phyloP scores from a whole-genome alignment of 2,329 filamentous ascomycete species.

The Gaeumannomyces tritici region DNA sequence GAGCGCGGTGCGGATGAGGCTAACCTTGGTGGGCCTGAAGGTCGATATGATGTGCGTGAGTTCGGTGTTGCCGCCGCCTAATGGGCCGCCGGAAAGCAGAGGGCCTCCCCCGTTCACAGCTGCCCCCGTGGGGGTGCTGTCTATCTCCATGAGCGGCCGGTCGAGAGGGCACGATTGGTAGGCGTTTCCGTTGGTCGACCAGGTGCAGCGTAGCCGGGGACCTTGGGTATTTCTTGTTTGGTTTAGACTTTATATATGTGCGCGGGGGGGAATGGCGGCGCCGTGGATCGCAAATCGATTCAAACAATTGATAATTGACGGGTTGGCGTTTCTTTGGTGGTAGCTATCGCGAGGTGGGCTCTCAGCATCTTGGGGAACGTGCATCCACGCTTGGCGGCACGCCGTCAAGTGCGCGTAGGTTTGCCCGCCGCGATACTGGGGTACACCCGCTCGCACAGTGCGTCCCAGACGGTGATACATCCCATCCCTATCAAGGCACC shows the following conservation, averaged over 20 bases:
- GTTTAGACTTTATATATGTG: too few species aligned
- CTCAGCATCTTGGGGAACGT: too few species aligned
- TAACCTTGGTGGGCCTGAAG: constrained; percentile 73
- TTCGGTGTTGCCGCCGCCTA: constrained; percentile 47
- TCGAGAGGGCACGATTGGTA: background rate
- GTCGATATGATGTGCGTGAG: constrained; percentile 68
- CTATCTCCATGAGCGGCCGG: constrained; percentile 43
- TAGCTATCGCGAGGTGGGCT: too few species aligned
- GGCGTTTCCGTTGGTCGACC: background rate
- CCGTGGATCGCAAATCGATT: background rate
- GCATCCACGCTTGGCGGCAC: background rate
- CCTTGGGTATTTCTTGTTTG: too few species aligned
- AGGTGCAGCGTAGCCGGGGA: too few species aligned
- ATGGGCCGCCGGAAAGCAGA: constrained; percentile 24
- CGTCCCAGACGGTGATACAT: too few species aligned
- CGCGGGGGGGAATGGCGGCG: too few species aligned
- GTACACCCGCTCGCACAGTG: too few species aligned
- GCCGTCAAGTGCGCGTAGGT: too few species aligned
- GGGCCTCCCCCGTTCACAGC: background rate
- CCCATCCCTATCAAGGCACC: too few species aligned
- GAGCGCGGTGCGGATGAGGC: constrained; percentile 8
- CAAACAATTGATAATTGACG: background rate
- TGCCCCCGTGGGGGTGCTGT: constrained; percentile 14
- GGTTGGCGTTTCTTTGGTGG: too few species aligned
- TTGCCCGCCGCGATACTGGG: too few species aligned